Evolutionary conservation across 2,329 filamentous ascomycete species (phyloP).

Genomic region (Trichoderma cornu-damae): DNA sequence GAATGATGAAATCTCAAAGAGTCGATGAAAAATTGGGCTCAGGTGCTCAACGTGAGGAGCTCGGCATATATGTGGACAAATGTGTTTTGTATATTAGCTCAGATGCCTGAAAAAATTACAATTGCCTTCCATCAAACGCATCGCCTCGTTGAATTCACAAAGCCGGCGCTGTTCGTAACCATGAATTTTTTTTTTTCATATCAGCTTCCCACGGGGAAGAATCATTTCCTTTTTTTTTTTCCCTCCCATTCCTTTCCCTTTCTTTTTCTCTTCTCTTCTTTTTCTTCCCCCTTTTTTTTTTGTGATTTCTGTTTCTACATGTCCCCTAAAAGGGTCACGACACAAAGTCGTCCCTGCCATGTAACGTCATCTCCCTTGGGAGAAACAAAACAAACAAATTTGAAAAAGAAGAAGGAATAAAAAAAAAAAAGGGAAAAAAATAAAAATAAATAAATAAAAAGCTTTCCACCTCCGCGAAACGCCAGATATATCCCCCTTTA

Average conservation of each 20-base stretch:
- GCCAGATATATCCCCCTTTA: slow-evolving; percentile 15
- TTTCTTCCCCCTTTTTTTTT: not conserved
- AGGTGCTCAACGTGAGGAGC: no score
- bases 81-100: no score
- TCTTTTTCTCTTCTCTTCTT: not conserved
- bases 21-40: no score
- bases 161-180: no score
- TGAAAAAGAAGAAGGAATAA: no score
- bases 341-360: not conserved
- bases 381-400: not conserved
- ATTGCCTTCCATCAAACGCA: not conserved
- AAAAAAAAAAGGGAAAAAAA: not conserved
- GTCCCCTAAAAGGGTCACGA: not conserved
- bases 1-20: no score
- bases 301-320: slow-evolving; percentile 9
- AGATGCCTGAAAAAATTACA: not conserved
- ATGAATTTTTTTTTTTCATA: no score
- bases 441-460: not conserved
- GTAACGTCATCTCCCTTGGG: not conserved
- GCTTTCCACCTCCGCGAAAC: slow-evolving; percentile 11
- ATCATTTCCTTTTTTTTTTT: not conserved
- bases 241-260: no score
- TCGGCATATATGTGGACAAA: no score
- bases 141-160: not conserved
- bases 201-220: not conserved